phyloP scores from a whole-genome alignment of 768 basidiomycete species.

The Termitomyces sp. region DNA sequence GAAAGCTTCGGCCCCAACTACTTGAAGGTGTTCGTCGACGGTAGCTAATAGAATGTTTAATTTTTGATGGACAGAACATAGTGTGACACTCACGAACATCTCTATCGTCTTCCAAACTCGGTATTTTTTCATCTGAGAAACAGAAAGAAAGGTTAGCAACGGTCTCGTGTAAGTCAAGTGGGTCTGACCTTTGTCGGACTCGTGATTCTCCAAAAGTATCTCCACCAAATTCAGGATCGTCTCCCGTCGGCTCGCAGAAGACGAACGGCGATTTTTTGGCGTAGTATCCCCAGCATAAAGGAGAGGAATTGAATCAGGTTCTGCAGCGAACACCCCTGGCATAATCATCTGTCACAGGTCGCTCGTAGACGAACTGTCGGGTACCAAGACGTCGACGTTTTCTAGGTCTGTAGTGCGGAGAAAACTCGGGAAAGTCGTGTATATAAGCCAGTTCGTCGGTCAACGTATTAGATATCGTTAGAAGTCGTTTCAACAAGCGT shows the following conservation, averaged over 20 bases:
- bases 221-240: constrained; percentile 48
- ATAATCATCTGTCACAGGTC: constrained; percentile 7
- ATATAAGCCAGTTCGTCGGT: constrained; percentile 9
- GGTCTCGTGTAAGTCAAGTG: background rate
- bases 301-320: constrained; percentile 14
- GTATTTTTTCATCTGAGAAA: constrained; percentile 28
- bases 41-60: constrained; percentile 32
- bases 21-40: constrained; percentile 67
- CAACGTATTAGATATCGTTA: constrained; percentile 2
- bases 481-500: constrained; percentile 7
- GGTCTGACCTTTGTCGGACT: constrained; percentile 22
- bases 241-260: constrained; percentile 30
- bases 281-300: constrained; percentile 16
- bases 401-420: background rate
- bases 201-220: constrained; percentile 37
- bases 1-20: constrained; percentile 60
- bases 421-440: constrained; percentile 16
- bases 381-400: constrained; percentile 3
- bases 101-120: constrained; percentile 56
- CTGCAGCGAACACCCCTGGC: constrained; percentile 16
- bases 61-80: background rate
- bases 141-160: background rate
- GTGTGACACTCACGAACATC: constrained; percentile 53
- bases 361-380: background rate
- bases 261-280: constrained; percentile 23